Base-by-base conservation (phyloP, 352 stramenopile genomes). In the Phytopythium delawarense region DNA sequence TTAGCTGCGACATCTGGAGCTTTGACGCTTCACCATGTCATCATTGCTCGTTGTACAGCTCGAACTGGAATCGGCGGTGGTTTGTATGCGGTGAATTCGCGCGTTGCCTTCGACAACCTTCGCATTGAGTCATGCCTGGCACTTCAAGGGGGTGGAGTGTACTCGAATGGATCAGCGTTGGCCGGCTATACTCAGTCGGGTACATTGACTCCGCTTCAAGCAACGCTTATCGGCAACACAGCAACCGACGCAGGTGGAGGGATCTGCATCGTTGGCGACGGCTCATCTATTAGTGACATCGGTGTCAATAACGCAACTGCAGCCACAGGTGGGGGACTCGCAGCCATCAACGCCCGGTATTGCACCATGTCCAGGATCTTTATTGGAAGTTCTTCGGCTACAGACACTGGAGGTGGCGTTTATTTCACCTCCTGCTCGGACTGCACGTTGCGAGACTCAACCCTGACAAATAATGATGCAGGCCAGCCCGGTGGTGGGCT, bases 291-390 rank as follows among this genome's bases (percentile, higher is more conserved):
- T 5, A 61, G 62, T 8, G 63, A 70, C 32, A 20, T 72, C 21
- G 30, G 42, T 1, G 35, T 81, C 23, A 50, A 32, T 0, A 25
- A 55, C 6, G 61, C 70, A 5, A 48, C 12, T 16, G 70, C 75
- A 23, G 2, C 34, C 18, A 70, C 54, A 35, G 75, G 75, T 5
- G 75, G 72, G 32, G 75, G 72, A 7, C 12, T 81, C 20, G 75
- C 71, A 5, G 20, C 42, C 11, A 49, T 71, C 28, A 35, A 65
- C 9, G 60, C 63, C 0, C 23, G 25, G 32, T 21, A 37, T 9
- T 84, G 72, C 35, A 28, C 53, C 7, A 40, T 76, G 9, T 6
- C 58, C 2, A 70, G 73, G 37, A 30, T 35, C 2, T 30, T 62
- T 11, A 65, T 79, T 25, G 59, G n/a, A 3, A 57, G 49, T 9